phyloP scores from a whole-genome alignment of 176 grass and related monocot species.

The Rhynchospora breviuscula region DNA sequence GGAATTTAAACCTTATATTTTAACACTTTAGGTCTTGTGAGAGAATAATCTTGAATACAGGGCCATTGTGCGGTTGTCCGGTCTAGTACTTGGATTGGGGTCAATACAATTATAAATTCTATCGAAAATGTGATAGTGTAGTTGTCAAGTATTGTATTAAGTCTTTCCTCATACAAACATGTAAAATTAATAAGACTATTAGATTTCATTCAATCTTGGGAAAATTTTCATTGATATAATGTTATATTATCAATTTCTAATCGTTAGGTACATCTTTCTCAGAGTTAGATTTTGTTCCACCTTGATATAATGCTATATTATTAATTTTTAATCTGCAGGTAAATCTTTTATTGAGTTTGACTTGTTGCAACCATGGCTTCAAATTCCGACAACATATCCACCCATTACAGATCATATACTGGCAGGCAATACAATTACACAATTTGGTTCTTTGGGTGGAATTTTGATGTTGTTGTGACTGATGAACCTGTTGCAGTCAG shows the following conservation, averaged over 20 bases:
- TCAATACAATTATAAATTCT: neutral
- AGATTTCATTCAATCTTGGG: neutral
- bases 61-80: too few species aligned
- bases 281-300: neutral
- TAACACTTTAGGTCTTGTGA: neutral
- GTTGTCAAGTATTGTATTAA: neutral
- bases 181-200: neutral
- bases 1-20: neutral
- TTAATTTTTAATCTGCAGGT: neutral
- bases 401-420: neutral
- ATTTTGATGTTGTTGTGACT: constrained; percentile 19
- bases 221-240: neutral
- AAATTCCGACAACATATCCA: neutral
- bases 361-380: neutral
- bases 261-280: neutral
- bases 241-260: neutral
- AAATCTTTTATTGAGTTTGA: neutral
- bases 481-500: constrained; percentile 1
- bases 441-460: neutral
- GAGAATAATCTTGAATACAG: too few species aligned
- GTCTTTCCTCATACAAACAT: neutral
- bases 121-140: neutral
- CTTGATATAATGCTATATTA: neutral
- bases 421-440: constrained; percentile 26
- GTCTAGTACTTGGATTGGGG: too few species aligned